These are phyloP conservation scores for Pseudonitzschia delicatissima DNA, from an alignment of 108 stramenopile genomes.

Conservation along the genomic window DNA sequence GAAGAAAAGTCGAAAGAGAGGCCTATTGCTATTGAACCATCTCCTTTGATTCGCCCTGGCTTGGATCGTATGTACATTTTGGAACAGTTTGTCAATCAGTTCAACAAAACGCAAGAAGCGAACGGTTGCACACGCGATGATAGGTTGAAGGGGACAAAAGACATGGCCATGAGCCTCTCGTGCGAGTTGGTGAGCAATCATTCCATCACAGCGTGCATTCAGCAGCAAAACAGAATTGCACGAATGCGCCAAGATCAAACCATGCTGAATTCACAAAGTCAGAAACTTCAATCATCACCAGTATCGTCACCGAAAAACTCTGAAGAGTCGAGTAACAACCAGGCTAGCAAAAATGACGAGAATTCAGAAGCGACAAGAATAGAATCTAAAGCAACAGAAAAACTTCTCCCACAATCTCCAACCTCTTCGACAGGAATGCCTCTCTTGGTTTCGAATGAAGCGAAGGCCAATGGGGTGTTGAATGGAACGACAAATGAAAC, in stretches of 20 bases:
- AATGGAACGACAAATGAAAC: no score
- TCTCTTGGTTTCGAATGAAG: no score
- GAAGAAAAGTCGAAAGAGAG: neutral
- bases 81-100: neutral
- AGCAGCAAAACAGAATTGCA: neutral
- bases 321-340: no score
- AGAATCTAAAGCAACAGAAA: no score
- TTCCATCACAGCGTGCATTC: constrained; percentile 10
- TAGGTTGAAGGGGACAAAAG: neutral
- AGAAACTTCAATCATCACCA: no score
- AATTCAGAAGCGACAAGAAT: no score
- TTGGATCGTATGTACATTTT: constrained; percentile 35
- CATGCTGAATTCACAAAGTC: no score
- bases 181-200: constrained; percentile 4
- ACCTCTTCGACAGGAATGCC: no score
- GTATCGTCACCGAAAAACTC: neutral
- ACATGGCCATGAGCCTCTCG: constrained; percentile 7
- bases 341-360: no score
- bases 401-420: no score
- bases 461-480: no score
- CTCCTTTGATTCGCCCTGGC: constrained; percentile 18
- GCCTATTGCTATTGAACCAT: constrained; percentile 6
- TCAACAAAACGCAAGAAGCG: neutral
- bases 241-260: neutral
- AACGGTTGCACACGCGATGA: neutral